These are phyloP conservation scores for Phyllosticta paracitricarpa DNA, from an alignment of 2,329 filamentous ascomycete species.

Conservation along the genomic window DNA sequence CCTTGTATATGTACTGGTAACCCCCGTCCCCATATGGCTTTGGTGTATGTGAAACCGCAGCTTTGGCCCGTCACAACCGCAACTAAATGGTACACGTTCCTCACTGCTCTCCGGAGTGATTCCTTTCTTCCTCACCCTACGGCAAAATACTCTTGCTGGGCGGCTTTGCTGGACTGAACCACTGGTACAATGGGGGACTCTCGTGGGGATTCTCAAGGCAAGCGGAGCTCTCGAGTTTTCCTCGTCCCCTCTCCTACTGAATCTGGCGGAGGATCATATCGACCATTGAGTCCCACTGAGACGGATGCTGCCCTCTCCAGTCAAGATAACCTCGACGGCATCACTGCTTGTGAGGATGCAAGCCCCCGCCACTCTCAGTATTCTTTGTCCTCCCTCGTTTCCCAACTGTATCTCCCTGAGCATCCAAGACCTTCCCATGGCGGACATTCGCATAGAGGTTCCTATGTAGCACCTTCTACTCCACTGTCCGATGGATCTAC, in stretches of 20 bases:
- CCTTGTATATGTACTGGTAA: background rate
- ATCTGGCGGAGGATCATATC: background rate
- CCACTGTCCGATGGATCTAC: background rate
- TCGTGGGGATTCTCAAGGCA: background rate
- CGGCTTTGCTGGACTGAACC: background rate
- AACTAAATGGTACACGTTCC: background rate
- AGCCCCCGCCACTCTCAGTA: background rate
- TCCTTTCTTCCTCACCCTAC: background rate
- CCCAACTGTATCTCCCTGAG: background rate
- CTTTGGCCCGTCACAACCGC: background rate
- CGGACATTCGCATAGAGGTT: background rate
- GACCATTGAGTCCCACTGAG: background rate
- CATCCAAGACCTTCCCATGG: background rate
- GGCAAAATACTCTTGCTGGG: background rate
- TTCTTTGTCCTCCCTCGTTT: background rate
- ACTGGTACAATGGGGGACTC: background rate
- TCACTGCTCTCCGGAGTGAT: background rate
- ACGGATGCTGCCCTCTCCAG: background rate
- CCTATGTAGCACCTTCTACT: background rate
- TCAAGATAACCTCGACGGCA: background rate
- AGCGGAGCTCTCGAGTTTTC: background rate
- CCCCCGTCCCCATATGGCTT: background rate
- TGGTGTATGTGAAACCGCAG: background rate
- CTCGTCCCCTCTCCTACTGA: background rate
- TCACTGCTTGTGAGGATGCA: background rate